phyloP scores from a whole-genome alignment of 129 eudicot genomes.

The Ambrosia trifida region DNA sequence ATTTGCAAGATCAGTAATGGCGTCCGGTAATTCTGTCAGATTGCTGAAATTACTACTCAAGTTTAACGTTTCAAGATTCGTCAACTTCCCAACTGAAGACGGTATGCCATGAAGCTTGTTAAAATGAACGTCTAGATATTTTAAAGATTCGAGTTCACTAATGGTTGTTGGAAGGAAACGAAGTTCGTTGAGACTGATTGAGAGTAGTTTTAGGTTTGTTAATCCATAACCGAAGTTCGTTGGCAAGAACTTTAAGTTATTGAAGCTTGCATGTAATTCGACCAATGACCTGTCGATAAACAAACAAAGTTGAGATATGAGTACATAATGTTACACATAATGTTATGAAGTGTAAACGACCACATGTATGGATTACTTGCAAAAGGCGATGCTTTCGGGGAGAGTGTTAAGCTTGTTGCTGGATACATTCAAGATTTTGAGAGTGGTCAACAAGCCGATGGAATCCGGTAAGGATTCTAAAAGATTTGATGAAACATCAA shows the following conservation, averaged over 20 bases:
- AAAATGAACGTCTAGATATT: constrained; percentile 45
- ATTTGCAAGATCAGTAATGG: constrained; percentile 43
- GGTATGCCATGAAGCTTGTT: constrained; percentile 52
- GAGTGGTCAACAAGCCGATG: constrained; percentile 52
- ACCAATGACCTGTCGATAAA: constrained; percentile 43
- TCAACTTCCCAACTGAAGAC: constrained; percentile 36
- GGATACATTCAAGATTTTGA: constrained; percentile 44
- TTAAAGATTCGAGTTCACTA: constrained; percentile 49
- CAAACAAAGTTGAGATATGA: background rate
- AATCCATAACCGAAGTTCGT: constrained; percentile 54
- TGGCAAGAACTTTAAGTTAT: constrained; percentile 49
- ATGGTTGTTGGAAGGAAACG: constrained; percentile 50
- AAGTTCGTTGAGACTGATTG: constrained; percentile 45
- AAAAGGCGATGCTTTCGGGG: constrained; percentile 57
- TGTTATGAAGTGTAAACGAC: too few species aligned
- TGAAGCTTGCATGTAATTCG: constrained; percentile 60
- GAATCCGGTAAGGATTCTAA: constrained; percentile 51
- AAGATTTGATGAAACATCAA: constrained; percentile 52
- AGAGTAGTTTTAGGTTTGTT: constrained; percentile 42
- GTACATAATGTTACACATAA: background rate
- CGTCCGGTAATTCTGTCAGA: constrained; percentile 45
- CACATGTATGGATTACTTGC: constrained; percentile 43
- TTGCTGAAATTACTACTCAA: constrained; percentile 54
- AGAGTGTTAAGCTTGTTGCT: constrained; percentile 50
- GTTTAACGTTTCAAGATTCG: constrained; percentile 50